A percentile compares a stretch with the other conserved stretches of the same genome.
Evolutionary conservation across 225 moss, liverwort and hornwort genomes (phyloP).

Genomic region (Antitrichia curtipendula): DNA sequence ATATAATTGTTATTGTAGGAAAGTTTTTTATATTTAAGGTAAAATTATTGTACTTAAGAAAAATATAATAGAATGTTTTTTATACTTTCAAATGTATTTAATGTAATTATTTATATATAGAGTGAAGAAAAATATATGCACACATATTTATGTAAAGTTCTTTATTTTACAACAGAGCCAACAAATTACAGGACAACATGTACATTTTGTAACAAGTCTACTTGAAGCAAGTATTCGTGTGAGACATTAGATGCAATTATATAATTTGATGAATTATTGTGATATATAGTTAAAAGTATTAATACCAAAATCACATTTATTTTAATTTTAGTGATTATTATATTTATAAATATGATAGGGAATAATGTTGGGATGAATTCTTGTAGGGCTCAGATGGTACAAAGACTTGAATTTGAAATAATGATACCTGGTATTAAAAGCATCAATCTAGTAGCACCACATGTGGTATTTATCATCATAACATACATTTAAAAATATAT

Average conservation of each 20-base stretch:
- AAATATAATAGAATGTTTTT: no score
- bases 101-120: background rate
- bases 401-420: slow-evolving; percentile 40
- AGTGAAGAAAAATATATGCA: background rate
- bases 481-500: background rate
- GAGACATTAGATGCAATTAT: background rate
- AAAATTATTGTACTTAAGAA: background rate
- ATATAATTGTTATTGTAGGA: slow-evolving; percentile 19
- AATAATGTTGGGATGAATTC: slow-evolving; percentile 1
- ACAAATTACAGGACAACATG: slow-evolving; percentile 32
- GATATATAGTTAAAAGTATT: background rate
- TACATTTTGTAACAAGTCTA: slow-evolving; percentile 31
- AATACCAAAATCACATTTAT: no score
- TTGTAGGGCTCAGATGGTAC: slow-evolving; percentile 47
- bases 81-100: background rate
- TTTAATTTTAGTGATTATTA: background rate
- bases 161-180: background rate
- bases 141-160: rapidly evolving
- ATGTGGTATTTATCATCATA: slow-evolving; percentile 13
- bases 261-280: no score
- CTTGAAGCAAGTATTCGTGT: slow-evolving; percentile 35
- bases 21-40: slow-evolving; percentile 41
- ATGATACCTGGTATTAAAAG: slow-evolving; percentile 4
- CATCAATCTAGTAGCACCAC: slow-evolving; percentile 13
- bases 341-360: background rate